Evolutionary conservation across 179 eudicot species (phyloP).

Genomic region (Beta macrorhiza): DNA sequence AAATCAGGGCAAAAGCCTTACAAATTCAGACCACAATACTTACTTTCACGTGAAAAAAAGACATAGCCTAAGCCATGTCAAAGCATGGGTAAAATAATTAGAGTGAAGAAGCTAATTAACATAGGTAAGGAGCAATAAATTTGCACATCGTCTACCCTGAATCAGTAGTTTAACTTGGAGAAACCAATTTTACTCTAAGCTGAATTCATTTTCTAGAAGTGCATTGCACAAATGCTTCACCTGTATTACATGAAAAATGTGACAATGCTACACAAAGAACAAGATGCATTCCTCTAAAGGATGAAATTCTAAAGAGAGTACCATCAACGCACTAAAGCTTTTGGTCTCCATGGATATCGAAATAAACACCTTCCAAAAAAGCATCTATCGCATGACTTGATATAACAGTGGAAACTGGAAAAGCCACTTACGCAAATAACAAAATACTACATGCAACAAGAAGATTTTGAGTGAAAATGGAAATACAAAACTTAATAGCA

Average conservation of each 20-base stretch:
- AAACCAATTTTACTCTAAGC: too few relatives aligned
- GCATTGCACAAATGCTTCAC: background rate
- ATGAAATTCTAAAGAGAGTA: background rate
- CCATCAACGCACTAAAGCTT: background rate
- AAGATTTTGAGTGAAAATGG: background rate
- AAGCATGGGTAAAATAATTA: background rate
- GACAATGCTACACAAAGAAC: background rate
- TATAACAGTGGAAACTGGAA: background rate
- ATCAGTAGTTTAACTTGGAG: background rate
- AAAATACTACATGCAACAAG: background rate
- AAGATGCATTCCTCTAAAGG: background rate
- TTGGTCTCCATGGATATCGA: background rate
- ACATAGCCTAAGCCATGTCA: background rate
- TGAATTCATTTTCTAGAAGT: background rate
- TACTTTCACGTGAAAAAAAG: background rate
- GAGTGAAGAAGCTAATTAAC: background rate
- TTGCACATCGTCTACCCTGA: too few relatives aligned
- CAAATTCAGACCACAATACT: background rate
- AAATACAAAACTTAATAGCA: too few relatives aligned
- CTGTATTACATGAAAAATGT: background rate
- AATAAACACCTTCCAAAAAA: too few relatives aligned
- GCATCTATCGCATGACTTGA: background rate
- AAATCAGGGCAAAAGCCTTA: background rate
- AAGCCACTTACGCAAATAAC: background rate
- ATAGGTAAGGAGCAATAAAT: background rate